A percentile compares a stretch with the other conserved stretches of the same genome.
Evolutionary conservation across 1,139 yeast species (phyloP).

Genomic region (Pichia sp.): DNA sequence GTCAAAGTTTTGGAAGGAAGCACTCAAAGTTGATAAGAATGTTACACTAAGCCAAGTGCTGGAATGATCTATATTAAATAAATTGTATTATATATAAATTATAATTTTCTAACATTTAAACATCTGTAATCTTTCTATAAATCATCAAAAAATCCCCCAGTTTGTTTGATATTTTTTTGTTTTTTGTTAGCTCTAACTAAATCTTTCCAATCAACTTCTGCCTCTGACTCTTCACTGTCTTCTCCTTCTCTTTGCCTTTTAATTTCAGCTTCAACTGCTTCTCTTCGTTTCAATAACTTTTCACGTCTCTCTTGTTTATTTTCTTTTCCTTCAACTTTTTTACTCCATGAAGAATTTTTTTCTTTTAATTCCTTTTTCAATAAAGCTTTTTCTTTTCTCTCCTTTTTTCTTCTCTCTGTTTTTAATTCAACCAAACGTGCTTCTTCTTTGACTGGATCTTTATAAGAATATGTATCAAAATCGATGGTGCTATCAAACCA

Average conservation of each 20-base stretch:
- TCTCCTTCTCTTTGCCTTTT: constrained; percentile 35
- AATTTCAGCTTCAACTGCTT: constrained; percentile 54
- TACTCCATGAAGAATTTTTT: constrained; percentile 80
- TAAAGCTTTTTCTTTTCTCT: constrained; percentile 39
- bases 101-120: no score
- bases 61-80: no score
- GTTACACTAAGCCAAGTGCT: constrained; percentile 22
- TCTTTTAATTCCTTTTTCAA: constrained; percentile 40
- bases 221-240: constrained; percentile 36
- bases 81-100: no score
- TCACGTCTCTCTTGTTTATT: constrained; percentile 56
- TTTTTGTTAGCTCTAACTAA: constrained; percentile 60
- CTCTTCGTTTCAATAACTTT: constrained; percentile 56
- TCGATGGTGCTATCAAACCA: constrained; percentile 61
- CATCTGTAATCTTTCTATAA: no score
- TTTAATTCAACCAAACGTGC: constrained; percentile 54
- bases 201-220: constrained; percentile 83
- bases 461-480: constrained; percentile 62
- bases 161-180: constrained; percentile 37
- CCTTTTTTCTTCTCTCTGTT: constrained; percentile 32
- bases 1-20: constrained; percentile 86
- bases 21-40: constrained; percentile 29
- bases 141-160: constrained; percentile 68
- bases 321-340: constrained; percentile 58
- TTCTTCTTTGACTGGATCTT: constrained; percentile 59